Percentiles rank a stretch among this genome's conserved stretches.
Evolutionary conservation across 208 protist species (phyloP).

Genomic region (Herpetomonas tarakana): DNA sequence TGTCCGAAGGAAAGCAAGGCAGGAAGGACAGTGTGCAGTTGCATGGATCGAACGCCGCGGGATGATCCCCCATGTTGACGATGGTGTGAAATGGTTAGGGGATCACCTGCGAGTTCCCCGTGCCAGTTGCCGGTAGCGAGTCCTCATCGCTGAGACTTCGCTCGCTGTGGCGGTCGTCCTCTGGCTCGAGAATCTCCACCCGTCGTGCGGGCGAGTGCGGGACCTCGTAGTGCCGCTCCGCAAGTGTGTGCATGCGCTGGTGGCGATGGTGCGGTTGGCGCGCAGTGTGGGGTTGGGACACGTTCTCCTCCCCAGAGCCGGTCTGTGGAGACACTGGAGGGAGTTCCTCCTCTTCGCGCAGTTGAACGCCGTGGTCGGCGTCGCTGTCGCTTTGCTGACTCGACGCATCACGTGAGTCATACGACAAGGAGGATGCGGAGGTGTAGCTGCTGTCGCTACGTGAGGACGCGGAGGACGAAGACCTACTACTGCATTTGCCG

Average conservation of each 20-base stretch:
- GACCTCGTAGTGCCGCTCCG: background rate
- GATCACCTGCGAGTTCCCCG: no score
- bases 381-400: conserved; percentile 17
- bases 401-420: conserved; percentile 21
- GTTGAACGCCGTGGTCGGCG: conserved; percentile 8
- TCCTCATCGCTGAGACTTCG: background rate
- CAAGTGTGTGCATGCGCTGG: background rate
- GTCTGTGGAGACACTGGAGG: background rate
- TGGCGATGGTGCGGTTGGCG: background rate
- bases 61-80: no score
- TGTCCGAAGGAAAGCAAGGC: no score
- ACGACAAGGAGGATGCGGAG: background rate
- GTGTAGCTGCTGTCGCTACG: background rate
- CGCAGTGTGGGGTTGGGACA: background rate
- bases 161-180: conserved; percentile 7
- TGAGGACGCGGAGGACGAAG: background rate
- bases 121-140: background rate
- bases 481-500: no score
- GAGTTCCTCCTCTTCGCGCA: background rate
- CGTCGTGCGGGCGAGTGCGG: background rate
- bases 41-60: no score
- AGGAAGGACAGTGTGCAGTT: no score
- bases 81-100: no score
- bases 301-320: background rate
- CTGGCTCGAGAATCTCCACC: conserved; percentile 9